These are phyloP conservation scores for Chaetomium olivaceum DNA, from an alignment of 2,329 filamentous ascomycete species.

Conservation along the genomic window DNA sequence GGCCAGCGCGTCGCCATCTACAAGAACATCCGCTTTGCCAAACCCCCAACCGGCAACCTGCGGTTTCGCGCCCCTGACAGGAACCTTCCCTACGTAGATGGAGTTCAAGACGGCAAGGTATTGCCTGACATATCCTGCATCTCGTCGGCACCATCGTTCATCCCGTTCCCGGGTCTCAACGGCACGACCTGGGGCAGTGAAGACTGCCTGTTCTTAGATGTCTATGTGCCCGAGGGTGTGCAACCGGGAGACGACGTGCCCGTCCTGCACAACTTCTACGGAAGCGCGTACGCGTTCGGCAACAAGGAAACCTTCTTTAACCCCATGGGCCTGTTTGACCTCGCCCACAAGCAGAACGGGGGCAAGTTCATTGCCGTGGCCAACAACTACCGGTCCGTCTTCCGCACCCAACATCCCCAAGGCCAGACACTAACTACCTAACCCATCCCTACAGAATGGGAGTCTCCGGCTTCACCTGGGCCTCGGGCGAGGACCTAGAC, in stretches of 20 bases:
- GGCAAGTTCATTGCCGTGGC: constrained; percentile 30
- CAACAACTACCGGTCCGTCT: constrained; percentile 28
- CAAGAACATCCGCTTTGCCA: constrained; percentile 35
- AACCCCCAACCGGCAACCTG: constrained; percentile 30
- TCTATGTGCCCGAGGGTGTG: constrained; percentile 29
- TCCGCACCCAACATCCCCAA: background rate
- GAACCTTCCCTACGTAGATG: constrained; percentile 13
- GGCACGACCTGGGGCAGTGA: constrained; percentile 30
- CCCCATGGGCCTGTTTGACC: constrained; percentile 29
- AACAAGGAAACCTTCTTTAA: constrained; percentile 28
- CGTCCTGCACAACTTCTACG: constrained; percentile 29
- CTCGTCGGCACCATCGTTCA: constrained; percentile 13
- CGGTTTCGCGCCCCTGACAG: constrained; percentile 31
- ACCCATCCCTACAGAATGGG: constrained; percentile 19
- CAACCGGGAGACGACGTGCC: constrained; percentile 28
- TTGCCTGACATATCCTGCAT: background rate
- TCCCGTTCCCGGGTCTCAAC: constrained; percentile 17
- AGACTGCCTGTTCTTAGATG: constrained; percentile 33
- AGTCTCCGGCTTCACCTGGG: constrained; percentile 25
- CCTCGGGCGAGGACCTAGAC: constrained; percentile 24
- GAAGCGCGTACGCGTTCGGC: constrained; percentile 30
- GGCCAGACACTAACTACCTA: background rate
- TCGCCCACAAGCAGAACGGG: constrained; percentile 10
- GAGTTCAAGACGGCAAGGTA: constrained; percentile 20
- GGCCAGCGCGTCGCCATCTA: constrained; percentile 30